phyloP scores from a whole-genome alignment of 352 stramenopile genomes.

The Phytophthora multivora region DNA sequence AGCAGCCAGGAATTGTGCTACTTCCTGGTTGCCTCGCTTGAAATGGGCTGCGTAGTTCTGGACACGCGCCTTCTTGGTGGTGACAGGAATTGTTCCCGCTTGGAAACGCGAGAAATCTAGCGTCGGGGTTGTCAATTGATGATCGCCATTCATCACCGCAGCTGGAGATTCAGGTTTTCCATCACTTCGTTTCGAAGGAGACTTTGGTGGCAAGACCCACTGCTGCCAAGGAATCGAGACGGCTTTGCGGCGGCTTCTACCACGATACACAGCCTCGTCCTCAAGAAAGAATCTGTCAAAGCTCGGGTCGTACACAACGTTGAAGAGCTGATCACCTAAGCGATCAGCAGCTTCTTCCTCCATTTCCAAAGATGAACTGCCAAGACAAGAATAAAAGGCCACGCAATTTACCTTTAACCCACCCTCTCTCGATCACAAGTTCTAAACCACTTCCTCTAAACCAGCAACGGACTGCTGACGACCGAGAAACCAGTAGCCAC shows the following conservation, averaged over 20 bases:
- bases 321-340: conserved; percentile 24
- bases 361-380: conserved; percentile 7
- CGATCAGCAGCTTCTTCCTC: not conserved
- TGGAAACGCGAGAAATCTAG: conserved; percentile 20
- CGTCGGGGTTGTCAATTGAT: not conserved
- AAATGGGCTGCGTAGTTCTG: conserved; percentile 44
- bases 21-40: conserved; percentile 16
- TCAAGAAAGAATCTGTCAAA: conserved; percentile 59
- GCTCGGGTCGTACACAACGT: conserved; percentile 49
- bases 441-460: conserved; percentile 48
- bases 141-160: not conserved
- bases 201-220: conserved; percentile 40
- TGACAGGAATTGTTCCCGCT: conserved; percentile 1
- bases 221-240: conserved; percentile 43
- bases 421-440: not conserved
- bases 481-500: conserved; percentile 95
- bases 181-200: conserved; percentile 11
- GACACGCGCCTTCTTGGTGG: conserved; percentile 35
- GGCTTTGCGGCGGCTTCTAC: conserved; percentile 1
- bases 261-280: conserved; percentile 22
- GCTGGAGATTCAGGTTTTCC: not conserved
- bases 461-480: conserved; percentile 89
- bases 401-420: conserved; percentile 2
- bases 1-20: conserved; percentile 7
- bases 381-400: conserved; percentile 15